Evolutionary conservation across 2,329 filamentous ascomycete species (phyloP).

Genomic region (Cladophialophora psammophila): DNA sequence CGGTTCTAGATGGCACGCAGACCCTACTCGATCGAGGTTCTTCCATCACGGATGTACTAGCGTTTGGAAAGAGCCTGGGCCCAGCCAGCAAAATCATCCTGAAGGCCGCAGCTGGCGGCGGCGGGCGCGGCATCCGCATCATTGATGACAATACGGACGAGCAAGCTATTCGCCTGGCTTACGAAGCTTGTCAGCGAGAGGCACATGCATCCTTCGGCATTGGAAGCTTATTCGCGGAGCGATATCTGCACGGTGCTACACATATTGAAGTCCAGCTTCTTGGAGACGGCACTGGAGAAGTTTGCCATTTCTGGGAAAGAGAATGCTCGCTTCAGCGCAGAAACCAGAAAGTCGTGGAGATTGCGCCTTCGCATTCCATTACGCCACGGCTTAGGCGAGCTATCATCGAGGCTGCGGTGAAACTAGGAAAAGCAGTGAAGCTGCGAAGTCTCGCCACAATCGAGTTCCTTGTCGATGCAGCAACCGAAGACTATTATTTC

Average conservation of each 20-base stretch:
- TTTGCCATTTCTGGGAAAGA: slow-evolving; percentile 98
- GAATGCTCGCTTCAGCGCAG: slow-evolving; percentile 98
- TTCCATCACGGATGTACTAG: slow-evolving; percentile 89
- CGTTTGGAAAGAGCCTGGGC: slow-evolving; percentile 62
- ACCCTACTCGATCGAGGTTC: slow-evolving; percentile 89
- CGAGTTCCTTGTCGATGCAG: slow-evolving; percentile 96
- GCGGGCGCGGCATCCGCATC: slow-evolving; percentile 98
- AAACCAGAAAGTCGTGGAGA: slow-evolving; percentile 98
- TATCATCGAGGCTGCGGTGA: slow-evolving; percentile 89
- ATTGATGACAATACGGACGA: slow-evolving; percentile 83
- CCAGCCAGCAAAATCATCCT: slow-evolving; percentile 82
- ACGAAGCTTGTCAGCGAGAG: slow-evolving; percentile 95
- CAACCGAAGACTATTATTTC: slow-evolving; percentile 84
- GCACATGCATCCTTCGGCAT: slow-evolving; percentile 97
- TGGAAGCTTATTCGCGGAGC: slow-evolving; percentile 97
- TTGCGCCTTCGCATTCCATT: slow-evolving; percentile 94
- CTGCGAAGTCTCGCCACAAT: slow-evolving; percentile 99
- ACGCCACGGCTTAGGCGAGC: slow-evolving; percentile 81
- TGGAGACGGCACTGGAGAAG: slow-evolving; percentile 95
- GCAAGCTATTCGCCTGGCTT: slow-evolving; percentile 71
- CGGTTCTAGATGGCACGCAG: slow-evolving; percentile 91
- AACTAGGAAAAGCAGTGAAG: slow-evolving; percentile 90
- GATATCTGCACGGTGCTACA: slow-evolving; percentile 97
- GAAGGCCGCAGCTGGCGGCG: slow-evolving; percentile 97
- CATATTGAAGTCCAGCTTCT: slow-evolving; percentile 99